phyloP scores from a whole-genome alignment of 2,329 filamentous ascomycete genomes.

The Neofusicoccum sp. region DNA sequence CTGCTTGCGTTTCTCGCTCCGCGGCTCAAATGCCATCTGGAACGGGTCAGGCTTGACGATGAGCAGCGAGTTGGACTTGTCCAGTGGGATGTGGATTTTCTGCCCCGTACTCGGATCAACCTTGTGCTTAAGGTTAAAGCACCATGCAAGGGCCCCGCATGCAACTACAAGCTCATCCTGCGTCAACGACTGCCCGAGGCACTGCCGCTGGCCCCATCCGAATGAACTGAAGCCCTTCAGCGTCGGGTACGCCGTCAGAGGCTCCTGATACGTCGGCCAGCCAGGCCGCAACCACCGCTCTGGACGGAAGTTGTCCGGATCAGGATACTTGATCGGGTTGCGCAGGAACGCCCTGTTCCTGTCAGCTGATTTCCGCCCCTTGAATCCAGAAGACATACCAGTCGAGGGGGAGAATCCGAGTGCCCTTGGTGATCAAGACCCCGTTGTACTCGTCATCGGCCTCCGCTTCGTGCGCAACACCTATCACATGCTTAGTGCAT shows the following conservation, averaged over 20 bases:
- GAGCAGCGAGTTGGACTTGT: conserved; percentile 56
- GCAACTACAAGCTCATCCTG: conserved; percentile 55
- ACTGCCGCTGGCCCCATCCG: conserved; percentile 62
- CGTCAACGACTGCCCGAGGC: conserved; percentile 61
- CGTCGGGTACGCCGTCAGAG: conserved; percentile 61
- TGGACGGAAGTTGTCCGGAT: conserved; percentile 62
- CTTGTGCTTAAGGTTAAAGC: conserved; percentile 51
- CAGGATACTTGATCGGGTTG: conserved; percentile 59
- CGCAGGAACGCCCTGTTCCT: conserved; percentile 55
- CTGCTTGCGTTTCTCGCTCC: conserved; percentile 41
- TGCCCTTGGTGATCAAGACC: conserved; percentile 37
- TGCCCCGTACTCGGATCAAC: conserved; percentile 41
- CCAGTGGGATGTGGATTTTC: conserved; percentile 44
- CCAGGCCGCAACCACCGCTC: conserved; percentile 62
- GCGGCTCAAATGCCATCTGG: conserved; percentile 54
- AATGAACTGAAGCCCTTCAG: conserved; percentile 65
- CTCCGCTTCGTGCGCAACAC: conserved; percentile 35
- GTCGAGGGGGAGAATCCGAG: conserved; percentile 21
- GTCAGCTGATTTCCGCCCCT: not conserved
- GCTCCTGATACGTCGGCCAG: conserved; percentile 65
- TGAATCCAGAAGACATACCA: conserved; percentile 17
- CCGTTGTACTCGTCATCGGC: conserved; percentile 39
- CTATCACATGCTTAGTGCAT: conserved; percentile 16
- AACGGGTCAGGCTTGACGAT: conserved; percentile 58
- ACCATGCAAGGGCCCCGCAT: conserved; percentile 51